These are phyloP conservation scores for Candida ovalis DNA, from an alignment of 805 yeast genomes.

Conservation along the genomic window DNA sequence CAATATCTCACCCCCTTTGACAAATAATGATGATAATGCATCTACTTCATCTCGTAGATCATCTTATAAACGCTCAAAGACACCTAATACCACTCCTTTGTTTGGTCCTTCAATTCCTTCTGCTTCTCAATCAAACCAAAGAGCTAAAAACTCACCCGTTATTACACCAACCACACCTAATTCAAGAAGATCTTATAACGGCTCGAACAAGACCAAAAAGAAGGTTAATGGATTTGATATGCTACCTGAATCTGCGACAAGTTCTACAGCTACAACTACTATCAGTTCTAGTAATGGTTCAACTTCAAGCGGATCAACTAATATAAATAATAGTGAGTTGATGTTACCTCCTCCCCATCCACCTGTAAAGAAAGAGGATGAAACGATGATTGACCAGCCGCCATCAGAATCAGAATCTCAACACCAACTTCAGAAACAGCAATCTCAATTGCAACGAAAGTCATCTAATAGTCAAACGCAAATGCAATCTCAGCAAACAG, in stretches of 20 bases:
- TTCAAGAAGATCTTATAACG: neutral
- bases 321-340: constrained; percentile 14
- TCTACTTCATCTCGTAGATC: constrained; percentile 11
- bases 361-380: constrained; percentile 6
- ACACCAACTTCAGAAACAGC: no score
- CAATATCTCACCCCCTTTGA: constrained; percentile 19
- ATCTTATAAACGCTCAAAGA: constrained; percentile 33
- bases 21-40: constrained; percentile 20
- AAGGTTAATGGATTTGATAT: constrained; percentile 19
- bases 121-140: constrained; percentile 1
- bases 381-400: neutral
- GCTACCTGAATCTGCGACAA: constrained; percentile 31
- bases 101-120: constrained; percentile 31
- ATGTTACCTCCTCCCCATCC: constrained; percentile 26
- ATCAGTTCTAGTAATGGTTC: constrained; percentile 10
- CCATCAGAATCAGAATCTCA: neutral
- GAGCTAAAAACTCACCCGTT: constrained; percentile 6
- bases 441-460: neutral
- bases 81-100: constrained; percentile 38
- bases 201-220: constrained; percentile 6
- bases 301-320: constrained; percentile 7
- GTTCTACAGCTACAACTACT: neutral
- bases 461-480: neutral
- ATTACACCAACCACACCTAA: constrained; percentile 2
- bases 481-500: constrained; percentile 2